Conservation (phyloP, 2,329 filamentous ascomycete species). For the Trichoderma sp. region DNA sequence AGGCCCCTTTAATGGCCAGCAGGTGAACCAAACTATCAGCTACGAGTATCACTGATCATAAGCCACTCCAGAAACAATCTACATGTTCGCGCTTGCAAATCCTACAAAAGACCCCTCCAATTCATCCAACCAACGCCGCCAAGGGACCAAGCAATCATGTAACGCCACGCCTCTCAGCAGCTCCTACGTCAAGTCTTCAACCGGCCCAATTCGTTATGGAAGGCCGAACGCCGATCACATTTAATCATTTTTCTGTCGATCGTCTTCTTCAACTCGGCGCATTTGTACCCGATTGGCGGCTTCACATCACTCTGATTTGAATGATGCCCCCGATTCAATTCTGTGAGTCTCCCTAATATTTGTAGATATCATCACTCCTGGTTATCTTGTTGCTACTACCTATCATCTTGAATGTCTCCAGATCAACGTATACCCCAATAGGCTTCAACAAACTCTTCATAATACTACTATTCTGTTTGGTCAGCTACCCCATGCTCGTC, state of each 20-base stretch:
- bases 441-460: neutral
- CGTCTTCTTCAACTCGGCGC: neutral
- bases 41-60: neutral
- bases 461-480: neutral
- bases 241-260: neutral
- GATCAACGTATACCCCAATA: neutral
- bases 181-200: neutral
- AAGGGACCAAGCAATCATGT: neutral
- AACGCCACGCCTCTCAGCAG: neutral
- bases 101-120: neutral
- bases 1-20: neutral
- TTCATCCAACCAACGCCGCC: neutral
- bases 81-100: neutral
- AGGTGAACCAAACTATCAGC: neutral
- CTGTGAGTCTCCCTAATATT: neutral
- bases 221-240: neutral
- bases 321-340: neutral
- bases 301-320: neutral
- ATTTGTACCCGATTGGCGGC: conserved; percentile 1
- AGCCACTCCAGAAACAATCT: neutral
- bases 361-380: neutral
- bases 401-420: neutral
- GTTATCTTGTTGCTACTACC: neutral
- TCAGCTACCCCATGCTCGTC: neutral
- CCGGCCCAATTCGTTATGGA: neutral